phyloP scores from a whole-genome alignment of 202 grass and related monocot genomes.

The Panicum virgatum region DNA sequence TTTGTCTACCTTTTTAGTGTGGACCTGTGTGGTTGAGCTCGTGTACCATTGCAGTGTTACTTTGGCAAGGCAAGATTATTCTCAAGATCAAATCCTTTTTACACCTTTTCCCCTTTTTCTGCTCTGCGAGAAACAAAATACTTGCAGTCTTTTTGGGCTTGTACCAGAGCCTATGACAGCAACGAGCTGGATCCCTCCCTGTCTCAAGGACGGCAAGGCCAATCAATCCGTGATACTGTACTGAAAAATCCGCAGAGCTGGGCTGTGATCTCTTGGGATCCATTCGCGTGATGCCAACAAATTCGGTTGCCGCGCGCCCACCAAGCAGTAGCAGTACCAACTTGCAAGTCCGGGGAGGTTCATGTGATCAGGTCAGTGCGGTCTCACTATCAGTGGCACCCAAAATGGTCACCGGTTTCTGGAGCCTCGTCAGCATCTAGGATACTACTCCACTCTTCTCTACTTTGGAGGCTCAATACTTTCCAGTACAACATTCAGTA shows the following conservation, averaged over 20 bases:
- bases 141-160: background rate
- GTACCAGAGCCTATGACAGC: background rate
- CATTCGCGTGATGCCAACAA: background rate
- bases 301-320: background rate
- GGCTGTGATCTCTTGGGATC: background rate
- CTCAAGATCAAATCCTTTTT: background rate
- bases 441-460: background rate
- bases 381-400: background rate
- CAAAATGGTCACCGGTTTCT: background rate
- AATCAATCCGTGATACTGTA: conserved; percentile 1
- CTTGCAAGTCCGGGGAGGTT: background rate
- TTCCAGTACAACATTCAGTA: background rate
- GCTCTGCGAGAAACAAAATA: background rate
- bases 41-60: background rate
- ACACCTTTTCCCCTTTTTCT: background rate
- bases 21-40: background rate
- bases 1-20: too few species aligned
- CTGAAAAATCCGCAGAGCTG: background rate
- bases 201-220: background rate
- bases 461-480: background rate
- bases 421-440: background rate
- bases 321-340: background rate
- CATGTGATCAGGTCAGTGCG: background rate
- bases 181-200: background rate
- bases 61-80: background rate